Base-by-base conservation (phyloP, 2,329 filamentous ascomycete genomes). In the Colletotrichum sp. region DNA sequence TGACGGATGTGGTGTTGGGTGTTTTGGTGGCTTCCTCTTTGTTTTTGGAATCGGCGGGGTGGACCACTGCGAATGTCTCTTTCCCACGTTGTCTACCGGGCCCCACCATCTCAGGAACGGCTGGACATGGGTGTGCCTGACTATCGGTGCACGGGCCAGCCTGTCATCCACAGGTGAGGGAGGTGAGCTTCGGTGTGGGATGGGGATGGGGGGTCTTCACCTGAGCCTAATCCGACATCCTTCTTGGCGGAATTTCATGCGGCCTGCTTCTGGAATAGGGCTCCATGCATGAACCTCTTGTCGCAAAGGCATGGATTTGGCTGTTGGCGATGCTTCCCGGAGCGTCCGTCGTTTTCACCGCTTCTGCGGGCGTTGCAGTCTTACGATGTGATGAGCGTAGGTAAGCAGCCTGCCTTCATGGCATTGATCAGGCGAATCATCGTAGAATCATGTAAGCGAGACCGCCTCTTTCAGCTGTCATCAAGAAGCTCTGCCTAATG, bases 11-110 rank as follows among this genome's bases (percentile, higher is more conserved):
- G 10, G 34, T 68, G 63, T 68, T 48, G 24, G 32, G 24, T 13
- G 12, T 28, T 24, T 16, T 24, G 13, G 6, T 16, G 26, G 8
- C 26, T 59, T 65, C 44, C n/a, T 68, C 59, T 30, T 72, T 68
- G 30, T 32, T 73, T 67, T n/a, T 13, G 71, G 22, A 48, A 18
- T 22, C 15, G 30, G n/a, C 26, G 18, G 26, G 71, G 28, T 15
- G 10, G 15, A 24, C 24, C 24, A 24, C 8, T 30, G 15, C 52
- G 9, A 34, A 52, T 62, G 66, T 70, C 66, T 74, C 28, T 55
- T 24, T 66, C 44, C 34, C 64, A 68, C 73, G 64, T 75, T 73
- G 74, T 65, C 44, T 73, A 57, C 34, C 10, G n/a, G 18, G 26
- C 64, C 73, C 73, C 69, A 16, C 68, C 18, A 34, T 32, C 15